Evolutionary conservation across 2,329 filamentous ascomycete genomes (phyloP), one percentile per base, ranked within the genome.

Genomic region (Phyllosticta capitalensis): DNA sequence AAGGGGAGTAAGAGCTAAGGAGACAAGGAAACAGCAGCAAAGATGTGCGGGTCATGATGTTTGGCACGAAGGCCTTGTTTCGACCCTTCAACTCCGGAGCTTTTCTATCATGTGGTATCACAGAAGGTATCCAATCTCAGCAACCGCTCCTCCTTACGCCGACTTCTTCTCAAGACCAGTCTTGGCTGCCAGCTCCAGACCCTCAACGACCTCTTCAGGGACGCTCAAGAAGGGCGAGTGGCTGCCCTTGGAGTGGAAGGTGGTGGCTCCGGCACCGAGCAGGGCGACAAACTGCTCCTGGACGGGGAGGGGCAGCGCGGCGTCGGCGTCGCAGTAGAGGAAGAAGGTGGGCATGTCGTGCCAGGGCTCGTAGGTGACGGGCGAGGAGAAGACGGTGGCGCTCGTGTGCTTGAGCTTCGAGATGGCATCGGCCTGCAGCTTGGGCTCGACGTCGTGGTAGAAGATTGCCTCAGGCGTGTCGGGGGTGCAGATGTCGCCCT

Each of bases 201-300:
- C 58, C 20, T 63, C 65, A 5, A 70, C 74, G 55, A 72, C 65
- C 55, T 69, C 68, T 52, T 69, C 67, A 0, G 72, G 71, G 64
- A 67, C 71, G 45, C 71, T 74, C 63, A 77, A 61, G 63, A 76
- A 78, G 14, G 74, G 75, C 64, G 71, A 74, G 64, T 78, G 75
- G 0, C 63, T 71, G 0, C 70, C 71, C 38, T 55, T 49, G 14
- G 48, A 55, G 9, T 20, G 54, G 52, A 55, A 59, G 5, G 58
- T 45, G 24, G 48, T 20, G 14, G 52, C 48, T 19, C 55, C 26
- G 33, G 61, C 60, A 2, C 67, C 66, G 62, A 64, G 64, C 26
- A 70, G 66, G 5, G 62, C 60, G 5, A 66, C 65, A 66, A 75
- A 70, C 1, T 56, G 59, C n/a, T 75, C 67, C 62, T 76, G 73